These are phyloP conservation scores for Fragaria ananassa DNA, from an alignment of 306 rosid genomes.

Conservation along the genomic window DNA sequence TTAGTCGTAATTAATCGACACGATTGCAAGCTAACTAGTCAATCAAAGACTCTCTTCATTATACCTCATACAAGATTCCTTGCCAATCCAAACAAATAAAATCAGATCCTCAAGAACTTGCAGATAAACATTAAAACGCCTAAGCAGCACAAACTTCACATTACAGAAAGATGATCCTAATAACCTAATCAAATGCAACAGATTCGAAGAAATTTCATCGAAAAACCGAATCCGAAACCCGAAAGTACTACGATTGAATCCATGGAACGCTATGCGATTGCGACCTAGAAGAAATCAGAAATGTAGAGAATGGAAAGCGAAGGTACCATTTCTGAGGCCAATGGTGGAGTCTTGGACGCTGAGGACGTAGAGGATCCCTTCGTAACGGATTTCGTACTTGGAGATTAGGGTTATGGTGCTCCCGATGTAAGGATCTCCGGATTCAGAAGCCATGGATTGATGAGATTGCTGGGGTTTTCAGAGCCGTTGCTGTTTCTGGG, in stretches of 20 bases:
- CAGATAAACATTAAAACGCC: neutral
- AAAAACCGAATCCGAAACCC: neutral
- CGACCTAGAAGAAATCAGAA: neutral
- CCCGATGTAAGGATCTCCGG: conserved; percentile 51
- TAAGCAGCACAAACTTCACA: neutral
- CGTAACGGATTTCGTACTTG: conserved; percentile 72
- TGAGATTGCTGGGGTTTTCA: neutral
- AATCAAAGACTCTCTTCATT: neutral
- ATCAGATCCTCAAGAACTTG: neutral
- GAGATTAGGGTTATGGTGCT: conserved; percentile 61
- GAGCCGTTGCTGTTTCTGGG: conserved; percentile 12
- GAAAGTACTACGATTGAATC: neutral
- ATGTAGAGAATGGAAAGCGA: neutral
- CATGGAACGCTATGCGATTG: neutral
- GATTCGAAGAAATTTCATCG: neutral
- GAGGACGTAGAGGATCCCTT: conserved; percentile 55
- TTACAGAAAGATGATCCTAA: neutral
- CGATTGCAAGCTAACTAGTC: neutral
- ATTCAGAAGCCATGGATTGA: conserved; percentile 45
- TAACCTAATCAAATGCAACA: neutral
- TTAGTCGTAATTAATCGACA: neutral
- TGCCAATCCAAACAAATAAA: neutral
- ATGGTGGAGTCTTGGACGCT: conserved; percentile 52
- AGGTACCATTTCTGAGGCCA: conserved; percentile 54
- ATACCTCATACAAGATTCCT: neutral